Evolutionary conservation across 2,329 filamentous ascomycete species (phyloP), one percentile per base, ranked within the genome.

Genomic region (Zymoseptoria tritici): DNA sequence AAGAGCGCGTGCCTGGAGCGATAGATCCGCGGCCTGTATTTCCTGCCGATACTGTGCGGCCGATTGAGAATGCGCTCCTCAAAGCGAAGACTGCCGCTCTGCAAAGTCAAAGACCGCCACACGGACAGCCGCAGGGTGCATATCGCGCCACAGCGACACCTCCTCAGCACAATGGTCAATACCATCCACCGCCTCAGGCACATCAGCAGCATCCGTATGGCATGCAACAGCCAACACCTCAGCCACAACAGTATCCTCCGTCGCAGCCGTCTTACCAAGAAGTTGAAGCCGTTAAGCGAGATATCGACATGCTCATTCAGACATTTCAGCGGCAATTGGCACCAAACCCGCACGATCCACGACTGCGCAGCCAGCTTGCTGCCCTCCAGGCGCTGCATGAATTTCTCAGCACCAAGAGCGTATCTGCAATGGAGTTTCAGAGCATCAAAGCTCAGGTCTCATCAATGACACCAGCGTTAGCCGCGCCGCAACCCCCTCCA

Each of bases 1-100:
- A 97, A 76, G 90, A 96, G 70, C 90, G 94, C 2, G 91, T 97
- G 13, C 91, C 93, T 1, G 94, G 93, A 54, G 96, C 94, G 13
- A 85, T 96, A 72, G 93, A 96, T 70, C 87, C 87, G n/a, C 85
- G 90, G 63, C 92, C 94, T 7, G 93, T 99, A 56, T 99, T 99
- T 72, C 85, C 91, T 26, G 82, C 85, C 49, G 91, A 97, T 59
- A 85, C 92, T 60, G 95, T 93, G 51, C 85, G 89, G 56, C 90
- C 90, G 51, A 97, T 99, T 67, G 94, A 99, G 75, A 96, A 91
- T 75, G 92, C 93, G 55, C 80, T 99, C 61, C 90, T 94, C 74
- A 96, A 94, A 75, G 91, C 89, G 56, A 81, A 82, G 62, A 84
- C 83, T 52, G 80, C 81, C 22, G 82, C 83, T 36, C 77, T 87